A percentile compares a stretch with the other conserved stretches of the same genome.
Evolutionary conservation across 768 basidiomycete species (phyloP).

Genomic region (Symmetrospora coprosmae): DNA sequence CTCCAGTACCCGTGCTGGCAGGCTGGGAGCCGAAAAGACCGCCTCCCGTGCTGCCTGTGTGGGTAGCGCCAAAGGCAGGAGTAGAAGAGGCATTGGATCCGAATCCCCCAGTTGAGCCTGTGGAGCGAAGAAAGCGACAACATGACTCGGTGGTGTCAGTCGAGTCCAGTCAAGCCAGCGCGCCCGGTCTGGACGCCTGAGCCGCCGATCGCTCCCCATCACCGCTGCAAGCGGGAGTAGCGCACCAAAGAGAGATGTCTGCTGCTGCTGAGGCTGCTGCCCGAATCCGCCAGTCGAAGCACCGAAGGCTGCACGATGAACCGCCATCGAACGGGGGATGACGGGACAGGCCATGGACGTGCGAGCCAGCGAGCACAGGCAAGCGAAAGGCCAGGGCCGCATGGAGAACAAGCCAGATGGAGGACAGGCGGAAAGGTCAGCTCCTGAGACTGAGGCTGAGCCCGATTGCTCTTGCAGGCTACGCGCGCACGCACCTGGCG

Average conservation of each 20-base stretch:
- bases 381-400: too few species aligned
- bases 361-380: too few species aligned
- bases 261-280: constrained; percentile 6
- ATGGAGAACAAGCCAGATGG: too few species aligned
- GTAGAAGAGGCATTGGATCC: constrained; percentile 13
- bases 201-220: not conserved
- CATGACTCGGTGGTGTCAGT: not conserved
- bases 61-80: constrained; percentile 14
- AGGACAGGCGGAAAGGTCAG: too few species aligned
- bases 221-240: not conserved
- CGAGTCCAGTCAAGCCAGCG: not conserved
- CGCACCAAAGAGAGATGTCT: not conserved
- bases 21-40: not conserved
- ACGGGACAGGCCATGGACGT: too few species aligned
- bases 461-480: too few species aligned
- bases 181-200: not conserved
- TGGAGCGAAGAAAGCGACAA: not conserved
- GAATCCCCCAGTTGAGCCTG: constrained; percentile 18
- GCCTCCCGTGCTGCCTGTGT: not conserved
- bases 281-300: not conserved
- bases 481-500: too few species aligned
- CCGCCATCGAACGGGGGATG: too few species aligned
- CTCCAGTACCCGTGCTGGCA: not conserved
- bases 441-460: too few species aligned
- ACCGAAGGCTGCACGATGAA: not conserved